These are phyloP conservation scores for Solanum okadae DNA, from an alignment of 257 asterid species.

Conservation along the genomic window DNA sequence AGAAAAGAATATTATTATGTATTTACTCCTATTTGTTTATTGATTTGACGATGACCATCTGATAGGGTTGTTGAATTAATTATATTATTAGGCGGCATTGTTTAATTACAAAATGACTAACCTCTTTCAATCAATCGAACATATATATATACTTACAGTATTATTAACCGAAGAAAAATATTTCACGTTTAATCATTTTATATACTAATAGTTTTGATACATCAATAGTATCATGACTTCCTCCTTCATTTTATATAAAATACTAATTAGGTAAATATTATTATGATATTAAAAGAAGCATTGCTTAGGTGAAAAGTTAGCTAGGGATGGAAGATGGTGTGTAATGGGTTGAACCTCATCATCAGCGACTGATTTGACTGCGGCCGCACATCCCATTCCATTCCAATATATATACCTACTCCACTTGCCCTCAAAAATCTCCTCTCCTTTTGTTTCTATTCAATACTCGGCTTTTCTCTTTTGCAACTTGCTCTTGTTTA, in stretches of 20 bases:
- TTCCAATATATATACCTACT: not conserved
- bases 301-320: too few relatives aligned
- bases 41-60: not conserved
- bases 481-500: not conserved
- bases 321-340: too few relatives aligned
- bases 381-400: not conserved
- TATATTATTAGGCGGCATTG: not conserved
- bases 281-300: too few relatives aligned
- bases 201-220: too few relatives aligned
- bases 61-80: not conserved
- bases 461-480: not conserved
- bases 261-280: too few relatives aligned
- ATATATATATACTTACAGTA: not conserved
- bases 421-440: not conserved
- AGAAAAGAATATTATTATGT: too few relatives aligned
- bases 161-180: not conserved
- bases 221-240: too few relatives aligned
- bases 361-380: not conserved
- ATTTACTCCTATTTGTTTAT: too few relatives aligned
- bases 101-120: not conserved
- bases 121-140: too few relatives aligned
- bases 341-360: too few relatives aligned
- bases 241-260: too few relatives aligned
- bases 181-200: not conserved
- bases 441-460: not conserved